Percentiles rank a stretch among this genome's conserved stretches.
phyloP scores from a whole-genome alignment of 1,139 yeast species.

The Magnusiomyces magnusii region DNA sequence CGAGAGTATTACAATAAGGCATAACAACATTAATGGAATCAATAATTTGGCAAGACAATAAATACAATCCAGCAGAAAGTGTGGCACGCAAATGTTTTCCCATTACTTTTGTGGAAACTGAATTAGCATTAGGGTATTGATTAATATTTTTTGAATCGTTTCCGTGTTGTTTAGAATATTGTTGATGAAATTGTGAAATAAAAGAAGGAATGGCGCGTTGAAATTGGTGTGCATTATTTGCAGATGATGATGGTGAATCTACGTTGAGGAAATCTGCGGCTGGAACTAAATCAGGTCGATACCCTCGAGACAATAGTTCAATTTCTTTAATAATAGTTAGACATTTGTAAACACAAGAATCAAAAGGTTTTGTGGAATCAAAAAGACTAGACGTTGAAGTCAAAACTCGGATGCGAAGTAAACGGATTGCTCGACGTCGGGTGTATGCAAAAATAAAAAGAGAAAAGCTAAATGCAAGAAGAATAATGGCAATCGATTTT shows the following conservation, averaged over 20 bases:
- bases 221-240: neutral
- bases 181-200: conserved; percentile 3
- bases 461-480: conserved; percentile 15
- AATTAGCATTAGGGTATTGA: neutral
- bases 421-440: conserved; percentile 31
- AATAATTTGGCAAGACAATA: conserved; percentile 23
- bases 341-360: conserved; percentile 30
- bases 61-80: conserved; percentile 29
- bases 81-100: conserved; percentile 30
- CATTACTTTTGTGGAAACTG: conserved; percentile 11
- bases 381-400: conserved; percentile 28
- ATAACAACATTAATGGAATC: conserved; percentile 28
- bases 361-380: conserved; percentile 28
- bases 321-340: conserved; percentile 34
- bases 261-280: neutral
- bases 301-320: conserved; percentile 34
- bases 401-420: conserved; percentile 31
- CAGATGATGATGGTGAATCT: neutral
- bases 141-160: neutral
- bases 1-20: conserved; percentile 29
- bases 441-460: conserved; percentile 32
- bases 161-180: conserved; percentile 4
- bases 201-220: conserved; percentile 12
- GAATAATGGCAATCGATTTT: neutral
- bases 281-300: conserved; percentile 23